Base-by-base conservation (phyloP, 495 filamentous ascomycete genomes). In the Tuber umbilicatum region DNA sequence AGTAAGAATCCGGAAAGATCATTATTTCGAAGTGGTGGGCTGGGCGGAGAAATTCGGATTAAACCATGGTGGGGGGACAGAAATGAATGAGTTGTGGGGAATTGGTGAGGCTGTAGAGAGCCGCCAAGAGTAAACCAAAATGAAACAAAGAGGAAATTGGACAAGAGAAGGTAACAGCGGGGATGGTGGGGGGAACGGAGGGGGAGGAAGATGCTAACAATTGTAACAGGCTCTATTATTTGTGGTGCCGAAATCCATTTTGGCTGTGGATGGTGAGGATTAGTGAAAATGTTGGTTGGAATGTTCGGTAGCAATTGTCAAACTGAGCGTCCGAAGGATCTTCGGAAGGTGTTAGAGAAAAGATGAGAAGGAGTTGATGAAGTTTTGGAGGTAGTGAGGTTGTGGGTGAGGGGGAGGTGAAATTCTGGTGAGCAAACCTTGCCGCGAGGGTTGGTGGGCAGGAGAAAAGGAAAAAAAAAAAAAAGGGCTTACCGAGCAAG, bases 151-250 rank as follows among this genome's bases (percentile, higher is more conserved):
- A 40, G 38, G 69, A 70, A 70, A 43, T 39, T 41, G 38, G 69
- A 21, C n/a, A 35, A 70, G 23, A 70, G 69, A 14, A n/a, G 35
- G 41, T 70, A 42, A 38, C 64, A 78, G 45, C 55, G 55, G 55
- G 50, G 55, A 64, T 75, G 72, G 70, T 73, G 70, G 73, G 39
- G 78, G 74, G 70, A 73, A 73, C 77, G 69, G 71, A 80, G 73
- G 71, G 75, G 40, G 60, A 76, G 41, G 68, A 74, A 75, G 60
- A 69, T 74, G 73, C 91, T 85, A 84, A 93, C 91, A 93, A 86
- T 93, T 93, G 86, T 91, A 93, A 86, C 91, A 93, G 74, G 87
- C 90, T 83, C 91, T 90, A 78, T 82, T 82, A 67, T 86, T 77
- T 73, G 77, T 80, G 64, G 71, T 45, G 5, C 42, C 42, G 78